Base-by-base conservation (phyloP, 2,329 filamentous ascomycete genomes). In the Colletotrichum kahawae region DNA sequence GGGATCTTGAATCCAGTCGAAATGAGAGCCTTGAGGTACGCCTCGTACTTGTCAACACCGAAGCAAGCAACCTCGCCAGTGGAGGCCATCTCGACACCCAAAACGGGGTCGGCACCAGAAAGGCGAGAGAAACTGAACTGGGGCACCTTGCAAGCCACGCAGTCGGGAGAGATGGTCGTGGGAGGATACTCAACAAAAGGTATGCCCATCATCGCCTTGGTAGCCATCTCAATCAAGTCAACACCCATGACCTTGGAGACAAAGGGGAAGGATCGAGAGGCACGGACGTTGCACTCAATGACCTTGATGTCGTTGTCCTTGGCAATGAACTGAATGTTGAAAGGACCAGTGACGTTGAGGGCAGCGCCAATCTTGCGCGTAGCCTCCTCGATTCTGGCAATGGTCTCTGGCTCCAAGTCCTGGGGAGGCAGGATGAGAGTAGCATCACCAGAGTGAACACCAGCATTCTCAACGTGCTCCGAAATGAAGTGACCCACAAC, bases 231-330 rank as follows among this genome's bases (percentile, higher is more conserved):
- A 78, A 99, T 98, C 77, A 99, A 90, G 82, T 99, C 96, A 67
- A 98, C 95, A 67, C 96, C 96, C 95, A 98, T 98, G 79, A 98
- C 95, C 89, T 99, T 99, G 78, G 96, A 98, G 18, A 98, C 96
- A 82, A 99, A 99, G 76, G 97, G 97, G 90, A 98, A 98, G 1
- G 96, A 98, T 78, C 97, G 92, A 60, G 97, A 98, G 18, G 97
- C 97, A 77, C 97, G 93, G 76, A 98, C 97, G 81, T 99, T 99
- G 87, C 97, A 98, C 87, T 99, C 97, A 78, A 99, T 99, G 78
- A 99, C 97, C 89, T 98, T 98, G 89, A 99, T 98, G 79, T 98
- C 96, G 83, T 98, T 98, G 84, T 98, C 96, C 88, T 98, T 98
- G 81, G 97, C 97, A 81, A 99, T 99, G 88, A 99, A 98, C 84